Percentiles rank a stretch among this genome's conserved stretches.
phyloP scores from a whole-genome alignment of 179 eudicot species.

The Silene vulgaris region DNA sequence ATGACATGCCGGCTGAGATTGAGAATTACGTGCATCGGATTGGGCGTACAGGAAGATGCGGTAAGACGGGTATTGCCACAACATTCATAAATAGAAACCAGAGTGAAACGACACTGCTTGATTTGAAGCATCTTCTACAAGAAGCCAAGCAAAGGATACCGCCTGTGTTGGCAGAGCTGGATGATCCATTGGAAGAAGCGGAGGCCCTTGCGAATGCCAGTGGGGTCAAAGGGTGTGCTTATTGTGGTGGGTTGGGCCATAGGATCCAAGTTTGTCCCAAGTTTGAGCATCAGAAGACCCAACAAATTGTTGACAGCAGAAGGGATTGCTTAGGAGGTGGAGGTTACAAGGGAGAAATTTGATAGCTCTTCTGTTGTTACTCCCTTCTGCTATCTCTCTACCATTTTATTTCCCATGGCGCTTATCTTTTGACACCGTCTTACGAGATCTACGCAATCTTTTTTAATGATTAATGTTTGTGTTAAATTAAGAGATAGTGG shows the following conservation, averaged over 20 bases:
- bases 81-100: conserved; percentile 87
- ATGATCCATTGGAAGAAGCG: conserved; percentile 74
- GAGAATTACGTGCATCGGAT: conserved; percentile 91
- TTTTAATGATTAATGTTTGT: too few species aligned
- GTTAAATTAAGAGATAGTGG: too few species aligned
- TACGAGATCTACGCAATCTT: too few species aligned
- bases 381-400: neutral
- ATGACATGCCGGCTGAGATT: conserved; percentile 92
- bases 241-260: conserved; percentile 90
- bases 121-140: conserved; percentile 75
- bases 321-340: conserved; percentile 84
- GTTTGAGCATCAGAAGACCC: conserved; percentile 68
- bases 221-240: conserved; percentile 76
- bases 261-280: conserved; percentile 74
- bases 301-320: conserved; percentile 59
- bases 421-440: too few species aligned
- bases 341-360: conserved; percentile 84
- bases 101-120: conserved; percentile 79
- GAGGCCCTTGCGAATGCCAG: conserved; percentile 57
- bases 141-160: conserved; percentile 96
- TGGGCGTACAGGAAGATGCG: conserved; percentile 88
- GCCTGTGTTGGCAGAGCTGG: conserved; percentile 75
- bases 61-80: conserved; percentile 91
- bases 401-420: too few species aligned
- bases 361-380: neutral